A percentile compares a stretch with the other conserved stretches of the same genome.
Evolutionary conservation across 2,329 filamentous ascomycete genomes (phyloP).

Genomic region (Chrysosporium keratinophilum): DNA sequence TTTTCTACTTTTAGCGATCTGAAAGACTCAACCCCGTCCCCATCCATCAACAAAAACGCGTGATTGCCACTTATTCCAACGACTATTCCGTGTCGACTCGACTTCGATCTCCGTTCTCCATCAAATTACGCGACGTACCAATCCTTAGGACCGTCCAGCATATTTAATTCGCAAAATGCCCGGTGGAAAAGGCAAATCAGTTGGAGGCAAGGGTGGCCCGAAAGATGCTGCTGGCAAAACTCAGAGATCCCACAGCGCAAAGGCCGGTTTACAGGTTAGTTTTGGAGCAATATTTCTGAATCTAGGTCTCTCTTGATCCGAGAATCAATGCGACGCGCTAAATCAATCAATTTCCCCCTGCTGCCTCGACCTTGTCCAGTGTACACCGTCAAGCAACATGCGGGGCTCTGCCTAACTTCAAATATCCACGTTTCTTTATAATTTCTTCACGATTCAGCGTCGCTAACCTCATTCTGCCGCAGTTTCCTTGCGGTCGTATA

Average conservation of each 20-base stretch:
- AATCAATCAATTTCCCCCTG: slow-evolving; percentile 2
- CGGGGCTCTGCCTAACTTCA: slow-evolving; percentile 4
- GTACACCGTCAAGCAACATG: slow-evolving; percentile 6
- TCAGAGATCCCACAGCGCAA: slow-evolving; percentile 86
- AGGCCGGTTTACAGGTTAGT: slow-evolving; percentile 89
- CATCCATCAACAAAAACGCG: slow-evolving; percentile 35
- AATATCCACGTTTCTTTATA: background rate
- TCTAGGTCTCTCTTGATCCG: background rate
- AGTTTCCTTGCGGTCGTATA: slow-evolving; percentile 99
- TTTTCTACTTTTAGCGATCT: slow-evolving; percentile 29
- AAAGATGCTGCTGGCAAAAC: slow-evolving; percentile 77
- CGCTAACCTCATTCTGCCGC: slow-evolving; percentile 26
- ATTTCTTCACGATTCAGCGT: slow-evolving; percentile 4
- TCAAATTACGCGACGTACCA: slow-evolving; percentile 22
- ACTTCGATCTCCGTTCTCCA: slow-evolving; percentile 20
- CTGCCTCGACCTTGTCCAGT: slow-evolving; percentile 1
- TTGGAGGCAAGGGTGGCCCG: slow-evolving; percentile 81
- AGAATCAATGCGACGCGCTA: slow-evolving; percentile 6
- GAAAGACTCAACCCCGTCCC: slow-evolving; percentile 23
- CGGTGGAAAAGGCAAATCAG: slow-evolving; percentile 88
- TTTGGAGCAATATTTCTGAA: slow-evolving; percentile 5
- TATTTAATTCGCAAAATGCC: slow-evolving; percentile 44
- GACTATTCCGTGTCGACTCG: slow-evolving; percentile 18
- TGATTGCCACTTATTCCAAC: slow-evolving; percentile 11
- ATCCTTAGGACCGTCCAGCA: slow-evolving; percentile 21